Percentiles rank a stretch among this genome's conserved stretches.
These are phyloP conservation scores for Urochloa ruziziensis DNA, from an alignment of 176 grass and related monocot genomes.

Conservation along the genomic window DNA sequence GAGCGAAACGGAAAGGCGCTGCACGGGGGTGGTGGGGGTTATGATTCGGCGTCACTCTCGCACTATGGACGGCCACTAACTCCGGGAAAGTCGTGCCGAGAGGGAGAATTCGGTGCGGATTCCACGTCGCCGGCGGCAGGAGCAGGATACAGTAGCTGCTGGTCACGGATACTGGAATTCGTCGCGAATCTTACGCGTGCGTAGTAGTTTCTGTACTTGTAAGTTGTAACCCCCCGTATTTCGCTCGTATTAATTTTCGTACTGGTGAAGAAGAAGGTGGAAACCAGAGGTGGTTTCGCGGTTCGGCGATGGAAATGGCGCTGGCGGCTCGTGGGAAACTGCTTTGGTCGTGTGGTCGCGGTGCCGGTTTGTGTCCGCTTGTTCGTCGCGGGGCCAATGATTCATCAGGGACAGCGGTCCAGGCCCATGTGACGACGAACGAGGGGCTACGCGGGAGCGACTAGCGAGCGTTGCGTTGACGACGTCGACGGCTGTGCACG, in stretches of 20 bases:
- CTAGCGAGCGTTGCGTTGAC: conserved; percentile 11
- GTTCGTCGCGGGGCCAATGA: not conserved
- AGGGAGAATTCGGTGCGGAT: not conserved
- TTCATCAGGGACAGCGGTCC: not conserved
- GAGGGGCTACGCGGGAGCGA: too few relatives aligned
- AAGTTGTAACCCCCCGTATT: too few relatives aligned
- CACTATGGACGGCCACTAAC: conserved; percentile 17
- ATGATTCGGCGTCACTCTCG: conserved; percentile 4
- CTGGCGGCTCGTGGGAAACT: not conserved
- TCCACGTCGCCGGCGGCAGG: not conserved
- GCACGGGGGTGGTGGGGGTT: not conserved
- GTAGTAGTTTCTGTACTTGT: too few relatives aligned
- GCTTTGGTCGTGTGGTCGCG: not conserved
- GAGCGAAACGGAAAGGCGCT: not conserved
- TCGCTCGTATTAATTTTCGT: too few relatives aligned
- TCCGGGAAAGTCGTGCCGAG: not conserved
- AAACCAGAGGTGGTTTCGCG: not conserved
- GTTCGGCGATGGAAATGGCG: not conserved
- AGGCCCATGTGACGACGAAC: not conserved
- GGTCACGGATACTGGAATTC: too few relatives aligned
- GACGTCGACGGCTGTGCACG: too few relatives aligned
- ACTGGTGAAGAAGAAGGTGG: too few relatives aligned
- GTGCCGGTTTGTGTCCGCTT: not conserved
- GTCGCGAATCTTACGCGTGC: too few relatives aligned
- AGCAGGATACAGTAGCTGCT: not conserved